These are phyloP conservation scores for Trypanosoma grayi DNA, from an alignment of 208 protist genomes.

Conservation along the genomic window DNA sequence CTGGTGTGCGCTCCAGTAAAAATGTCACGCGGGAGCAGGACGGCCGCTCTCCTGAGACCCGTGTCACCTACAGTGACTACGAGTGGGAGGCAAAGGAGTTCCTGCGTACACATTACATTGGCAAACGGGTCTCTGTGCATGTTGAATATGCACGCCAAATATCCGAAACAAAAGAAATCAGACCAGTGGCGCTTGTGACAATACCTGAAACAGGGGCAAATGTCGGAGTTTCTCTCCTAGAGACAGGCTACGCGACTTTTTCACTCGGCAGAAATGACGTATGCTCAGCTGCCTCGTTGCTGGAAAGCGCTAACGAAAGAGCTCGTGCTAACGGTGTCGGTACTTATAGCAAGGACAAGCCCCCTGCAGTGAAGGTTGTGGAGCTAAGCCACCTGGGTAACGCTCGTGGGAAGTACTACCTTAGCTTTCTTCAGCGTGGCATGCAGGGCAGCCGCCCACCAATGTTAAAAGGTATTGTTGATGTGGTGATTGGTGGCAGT, in stretches of 20 bases:
- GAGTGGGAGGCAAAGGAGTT: slow-evolving; percentile 88
- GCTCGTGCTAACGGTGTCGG: slow-evolving; percentile 50
- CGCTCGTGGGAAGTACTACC: slow-evolving; percentile 77
- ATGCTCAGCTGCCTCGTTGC: slow-evolving; percentile 50
- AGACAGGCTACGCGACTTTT: slow-evolving; percentile 76
- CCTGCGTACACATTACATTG: slow-evolving; percentile 77
- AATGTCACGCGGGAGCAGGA: slow-evolving; percentile 80
- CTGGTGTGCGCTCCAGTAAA: slow-evolving; percentile 77
- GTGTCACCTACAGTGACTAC: slow-evolving; percentile 85
- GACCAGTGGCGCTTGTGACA: slow-evolving; percentile 60
- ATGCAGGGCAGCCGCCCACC: slow-evolving; percentile 84
- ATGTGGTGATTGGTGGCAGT: slow-evolving; percentile 76
- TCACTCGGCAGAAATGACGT: slow-evolving; percentile 77
- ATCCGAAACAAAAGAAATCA: slow-evolving; percentile 77
- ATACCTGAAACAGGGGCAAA: slow-evolving; percentile 60
- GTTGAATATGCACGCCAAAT: slow-evolving; percentile 85
- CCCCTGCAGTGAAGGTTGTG: slow-evolving; percentile 57
- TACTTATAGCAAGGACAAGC: slow-evolving; percentile 36
- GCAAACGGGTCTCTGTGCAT: slow-evolving; percentile 60
- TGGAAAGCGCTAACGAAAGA: slow-evolving; percentile 59
- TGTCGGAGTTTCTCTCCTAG: slow-evolving; percentile 70
- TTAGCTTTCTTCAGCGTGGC: slow-evolving; percentile 86
- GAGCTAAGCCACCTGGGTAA: slow-evolving; percentile 85
- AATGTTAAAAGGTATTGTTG: slow-evolving; percentile 68
- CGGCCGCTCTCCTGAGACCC: slow-evolving; percentile 71